Conservation (phyloP, 2,329 filamentous ascomycete genomes). For the Scytalidium lignicola region DNA sequence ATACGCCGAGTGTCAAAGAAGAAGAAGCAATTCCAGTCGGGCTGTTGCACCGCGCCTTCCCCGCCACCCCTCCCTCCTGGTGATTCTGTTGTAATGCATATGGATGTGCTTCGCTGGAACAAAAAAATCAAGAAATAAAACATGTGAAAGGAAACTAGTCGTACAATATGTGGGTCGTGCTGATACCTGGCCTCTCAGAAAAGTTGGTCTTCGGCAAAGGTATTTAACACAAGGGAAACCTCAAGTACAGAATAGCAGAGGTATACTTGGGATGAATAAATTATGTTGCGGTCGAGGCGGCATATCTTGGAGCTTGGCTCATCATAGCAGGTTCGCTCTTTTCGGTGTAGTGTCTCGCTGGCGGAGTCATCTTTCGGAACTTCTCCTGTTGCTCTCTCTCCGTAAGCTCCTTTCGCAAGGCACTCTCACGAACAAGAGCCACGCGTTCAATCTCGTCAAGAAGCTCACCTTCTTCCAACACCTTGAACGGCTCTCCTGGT, state of each 20-base stretch:
- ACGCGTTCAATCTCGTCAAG: conserved; percentile 19
- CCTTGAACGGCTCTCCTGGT: conserved; percentile 13
- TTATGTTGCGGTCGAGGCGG: background rate
- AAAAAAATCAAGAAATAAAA: no score
- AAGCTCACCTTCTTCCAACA: conserved; percentile 12
- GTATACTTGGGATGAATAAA: no score
- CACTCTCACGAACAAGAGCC: conserved; percentile 16
- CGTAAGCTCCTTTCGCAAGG: background rate
- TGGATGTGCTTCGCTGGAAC: no score
- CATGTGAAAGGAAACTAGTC: conserved; percentile 3
- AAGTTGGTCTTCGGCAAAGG: no score
- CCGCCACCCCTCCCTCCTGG: no score
- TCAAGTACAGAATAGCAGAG: no score
- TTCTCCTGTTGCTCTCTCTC: background rate
- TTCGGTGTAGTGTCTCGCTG: background rate
- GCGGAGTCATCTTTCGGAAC: background rate
- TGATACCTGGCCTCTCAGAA: no score
- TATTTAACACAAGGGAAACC: no score
- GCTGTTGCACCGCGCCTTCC: no score
- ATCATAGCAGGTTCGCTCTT: background rate
- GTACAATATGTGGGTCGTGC: conserved; percentile 5
- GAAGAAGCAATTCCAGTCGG: no score
- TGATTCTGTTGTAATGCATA: no score
- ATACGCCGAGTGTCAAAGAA: no score
- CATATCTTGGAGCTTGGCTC: background rate